Base-by-base conservation (phyloP, 1,284 basidiomycete species). In the Termitomyces sp. region DNA sequence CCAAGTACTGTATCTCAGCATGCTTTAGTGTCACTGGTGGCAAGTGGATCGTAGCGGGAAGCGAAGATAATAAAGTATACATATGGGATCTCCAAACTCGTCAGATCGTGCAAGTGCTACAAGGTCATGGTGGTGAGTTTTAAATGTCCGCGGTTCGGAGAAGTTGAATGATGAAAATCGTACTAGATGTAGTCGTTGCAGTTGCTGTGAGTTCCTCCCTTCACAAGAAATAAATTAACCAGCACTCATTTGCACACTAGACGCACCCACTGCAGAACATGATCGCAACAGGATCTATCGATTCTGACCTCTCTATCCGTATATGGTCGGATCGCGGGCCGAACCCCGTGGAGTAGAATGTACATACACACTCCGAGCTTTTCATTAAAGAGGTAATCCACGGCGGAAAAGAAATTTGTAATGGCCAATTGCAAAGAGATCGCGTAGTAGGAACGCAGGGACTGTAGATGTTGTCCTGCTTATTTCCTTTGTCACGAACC, bases 61-160 rank as follows among this genome's bases (percentile, higher is more conserved):
- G 88, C 61, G 96, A 98, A 69, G 94, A 98, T 65, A 79, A 89
- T 62, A 90, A 88, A 60, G 80, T 92, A 7, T 87, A 93, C 54
- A 77, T 97, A 5, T 98, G 94, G 93, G 93, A 98, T 68, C 65
- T 98, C 28, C 94, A 97, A 66, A 88, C 83, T 4, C 80, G 92
- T 18, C 81, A 90, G 60, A 77, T 95, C 40, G 82, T 93, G 4
- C 86, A 90, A 59, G 77, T 84, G 0, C 74, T 96, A 42, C 83
- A 88, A 54, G 91, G 83, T 1, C 91, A 94, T 70, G 75, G 73
- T 43, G 89, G 86, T 87, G 46, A 48, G 76, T 59, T 53, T 18
- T 46, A 9, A 40, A 28, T 41, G 33, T 19, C 44, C 34, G 21
- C 42, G 14, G 50, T 48, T 18, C 28, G 18, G 35, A 46, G 21